A percentile compares a stretch with the other conserved stretches of the same genome.
Evolutionary conservation across 1,284 basidiomycete species (phyloP).

Genomic region (Puccinia coronata): DNA sequence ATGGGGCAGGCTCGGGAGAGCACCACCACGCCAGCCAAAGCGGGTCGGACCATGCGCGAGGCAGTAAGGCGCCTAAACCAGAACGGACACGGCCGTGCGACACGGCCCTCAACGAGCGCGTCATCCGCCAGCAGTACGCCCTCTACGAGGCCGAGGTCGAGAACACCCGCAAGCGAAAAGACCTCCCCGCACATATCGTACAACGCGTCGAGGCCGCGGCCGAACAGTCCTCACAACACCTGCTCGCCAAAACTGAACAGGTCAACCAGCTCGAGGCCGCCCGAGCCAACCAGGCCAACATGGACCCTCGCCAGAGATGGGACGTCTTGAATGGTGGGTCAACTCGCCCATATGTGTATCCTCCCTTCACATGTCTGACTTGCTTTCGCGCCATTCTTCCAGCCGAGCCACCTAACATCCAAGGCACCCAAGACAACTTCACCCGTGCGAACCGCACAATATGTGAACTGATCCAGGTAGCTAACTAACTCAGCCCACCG

Average conservation of each 20-base stretch:
- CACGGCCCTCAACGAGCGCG: slow-evolving; percentile 39
- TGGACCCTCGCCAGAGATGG: slow-evolving; percentile 29
- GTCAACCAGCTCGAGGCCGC: slow-evolving; percentile 3
- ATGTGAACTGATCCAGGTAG: no score
- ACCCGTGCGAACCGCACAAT: not conserved
- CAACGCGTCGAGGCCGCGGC: slow-evolving; percentile 14
- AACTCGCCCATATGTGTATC: not conserved
- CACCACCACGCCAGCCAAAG: not conserved
- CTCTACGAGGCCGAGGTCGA: no score
- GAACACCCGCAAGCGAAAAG: slow-evolving; percentile 46
- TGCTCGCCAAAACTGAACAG: not conserved
- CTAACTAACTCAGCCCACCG: no score
- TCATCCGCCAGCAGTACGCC: slow-evolving; percentile 40
- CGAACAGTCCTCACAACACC: not conserved
- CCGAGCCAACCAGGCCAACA: not conserved
- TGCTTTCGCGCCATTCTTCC: not conserved
- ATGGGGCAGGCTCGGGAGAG: not conserved
- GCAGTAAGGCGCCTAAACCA: no score
- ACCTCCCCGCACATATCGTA: slow-evolving; percentile 14
- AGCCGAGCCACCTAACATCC: slow-evolving; percentile 20
- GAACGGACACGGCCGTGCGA: no score
- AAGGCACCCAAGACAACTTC: slow-evolving; percentile 23
- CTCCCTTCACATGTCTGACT: not conserved
- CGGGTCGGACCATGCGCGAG: no score
- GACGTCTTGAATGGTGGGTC: slow-evolving; percentile 36